Evolutionary conservation across 208 protist species (phyloP), one percentile per base, ranked within the genome.

Genomic region (Crithidia fasciculata): DNA sequence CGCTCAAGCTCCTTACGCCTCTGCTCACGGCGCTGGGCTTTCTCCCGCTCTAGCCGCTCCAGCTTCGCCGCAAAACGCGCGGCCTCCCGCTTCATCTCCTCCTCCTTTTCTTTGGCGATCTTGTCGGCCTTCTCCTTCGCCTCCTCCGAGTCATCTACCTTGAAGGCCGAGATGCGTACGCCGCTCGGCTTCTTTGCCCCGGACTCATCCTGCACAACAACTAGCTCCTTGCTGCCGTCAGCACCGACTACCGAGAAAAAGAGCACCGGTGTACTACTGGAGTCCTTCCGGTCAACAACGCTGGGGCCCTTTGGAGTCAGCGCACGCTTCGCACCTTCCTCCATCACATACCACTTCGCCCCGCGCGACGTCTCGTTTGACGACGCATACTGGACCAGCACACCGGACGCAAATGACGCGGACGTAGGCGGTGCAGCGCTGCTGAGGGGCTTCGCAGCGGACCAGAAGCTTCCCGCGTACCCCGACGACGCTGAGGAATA

Each of bases 71-170:
- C 86, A 9, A 69, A 58, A 8, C 77, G 72, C 10, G 78, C 79
- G 16, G 89, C 86, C 39, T 88, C 81, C 40, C 39, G 74, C 50
- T 78, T 56, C 50, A 71, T 76, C 41, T 55, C 62, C 54, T 78
- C 66, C 40, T 89, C 78, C 63, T 69, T 61, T 18, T 69, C 54
- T 50, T 87, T 76, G 37, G 66, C 65, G 15, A 83, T 75, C 18
- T 61, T 75, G 12, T 82, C 73, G 3, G 82, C 69, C 37, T 82
- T 82, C 56, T 74, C 69, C 37, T 80, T 69, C 37, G 61, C 69
- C 68, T 95, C 91, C 10, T 77, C 76, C 0, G 79, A 78, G 70
- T 93, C 91, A 62, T 95, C 83, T 2, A 95, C 69, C 6, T 10
- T 4, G 52, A 72, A 78, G 9, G 36, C 28, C 1, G 63, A 67